Evolutionary conservation across 495 filamentous ascomycete genomes (phyloP).

Genomic region (Tuber calosporum): DNA sequence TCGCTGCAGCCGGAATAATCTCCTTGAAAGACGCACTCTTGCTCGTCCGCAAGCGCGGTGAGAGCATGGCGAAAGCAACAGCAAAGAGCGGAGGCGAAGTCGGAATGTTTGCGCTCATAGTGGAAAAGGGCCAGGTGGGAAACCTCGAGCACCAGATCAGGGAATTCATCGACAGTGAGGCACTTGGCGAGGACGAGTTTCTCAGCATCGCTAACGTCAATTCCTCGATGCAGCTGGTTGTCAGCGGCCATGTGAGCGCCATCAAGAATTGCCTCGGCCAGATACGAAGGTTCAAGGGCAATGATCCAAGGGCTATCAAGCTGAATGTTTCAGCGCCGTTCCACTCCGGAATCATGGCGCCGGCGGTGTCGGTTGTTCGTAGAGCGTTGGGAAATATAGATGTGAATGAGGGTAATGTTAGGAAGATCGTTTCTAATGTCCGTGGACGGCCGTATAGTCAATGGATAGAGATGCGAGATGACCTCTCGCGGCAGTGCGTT

Average conservation of each 20-base stretch:
- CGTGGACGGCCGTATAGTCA: conserved; percentile 68
- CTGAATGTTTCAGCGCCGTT: conserved; percentile 88
- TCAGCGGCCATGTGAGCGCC: conserved; percentile 76
- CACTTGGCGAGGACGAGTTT: conserved; percentile 64
- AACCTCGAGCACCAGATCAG: conserved; percentile 63
- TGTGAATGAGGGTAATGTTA: conserved; percentile 26
- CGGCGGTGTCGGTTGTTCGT: conserved; percentile 66
- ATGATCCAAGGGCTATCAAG: conserved; percentile 81
- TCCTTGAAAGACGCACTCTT: conserved; percentile 66
- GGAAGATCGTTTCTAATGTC: conserved; percentile 73
- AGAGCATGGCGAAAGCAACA: conserved; percentile 76
- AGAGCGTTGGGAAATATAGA: conserved; percentile 52
- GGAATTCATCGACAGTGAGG: conserved; percentile 65
- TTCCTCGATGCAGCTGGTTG: conserved; percentile 88
- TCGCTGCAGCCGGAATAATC: conserved; percentile 75
- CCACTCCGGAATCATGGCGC: conserved; percentile 86
- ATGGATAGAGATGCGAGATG: conserved; percentile 62
- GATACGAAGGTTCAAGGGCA: conserved; percentile 82
- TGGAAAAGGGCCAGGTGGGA: conserved; percentile 65
- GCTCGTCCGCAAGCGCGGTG: conserved; percentile 70
- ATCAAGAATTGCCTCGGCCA: conserved; percentile 84
- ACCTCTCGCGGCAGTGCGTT: conserved; percentile 68
- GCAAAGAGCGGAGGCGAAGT: conserved; percentile 61
- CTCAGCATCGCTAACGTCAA: conserved; percentile 94
- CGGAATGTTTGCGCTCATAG: conserved; percentile 90